These are phyloP conservation scores for Phaseolus lunatus DNA, from an alignment of 306 rosid genomes.

Conservation along the genomic window DNA sequence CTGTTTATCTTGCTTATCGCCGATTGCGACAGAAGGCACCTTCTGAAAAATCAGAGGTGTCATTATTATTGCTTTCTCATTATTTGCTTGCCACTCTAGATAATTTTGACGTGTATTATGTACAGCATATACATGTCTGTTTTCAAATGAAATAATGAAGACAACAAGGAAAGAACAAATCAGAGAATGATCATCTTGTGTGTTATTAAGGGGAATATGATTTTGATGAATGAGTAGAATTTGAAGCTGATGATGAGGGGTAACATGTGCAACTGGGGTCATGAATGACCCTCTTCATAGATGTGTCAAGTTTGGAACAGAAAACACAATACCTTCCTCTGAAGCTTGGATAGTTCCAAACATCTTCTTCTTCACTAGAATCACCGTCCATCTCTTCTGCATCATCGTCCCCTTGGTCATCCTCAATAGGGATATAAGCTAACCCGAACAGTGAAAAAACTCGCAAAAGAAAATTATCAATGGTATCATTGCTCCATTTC, in stretches of 20 bases:
- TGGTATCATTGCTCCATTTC: conserved; percentile 64
- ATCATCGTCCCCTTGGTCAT: conserved; percentile 53
- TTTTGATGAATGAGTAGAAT: conserved; percentile 54
- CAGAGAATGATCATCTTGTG: conserved; percentile 21
- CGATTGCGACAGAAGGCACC: not conserved
- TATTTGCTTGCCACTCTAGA: conserved; percentile 23
- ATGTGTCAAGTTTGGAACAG: conserved; percentile 76
- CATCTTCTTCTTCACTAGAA: conserved; percentile 45
- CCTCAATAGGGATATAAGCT: conserved; percentile 51
- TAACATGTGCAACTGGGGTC: conserved; percentile 72
- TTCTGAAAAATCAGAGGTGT: conserved; percentile 23
- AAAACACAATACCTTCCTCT: conserved; percentile 73
- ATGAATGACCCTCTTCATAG: conserved; percentile 65
- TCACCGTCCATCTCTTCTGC: conserved; percentile 42
- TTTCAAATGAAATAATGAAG: conserved; percentile 27
- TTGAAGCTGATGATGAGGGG: conserved; percentile 56
- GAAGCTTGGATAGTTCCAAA: conserved; percentile 45
- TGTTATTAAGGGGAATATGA: conserved; percentile 54
- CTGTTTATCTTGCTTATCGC: not conserved
- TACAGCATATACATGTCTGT: conserved; percentile 45
- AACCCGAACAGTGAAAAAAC: conserved; percentile 71
- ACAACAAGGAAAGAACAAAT: not conserved
- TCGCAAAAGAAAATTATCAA: conserved; percentile 60
- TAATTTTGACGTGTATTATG: conserved; percentile 39
- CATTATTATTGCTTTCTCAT: conserved; percentile 30